phyloP scores from a whole-genome alignment of 371 early-diverging fungal genomes.

The Mucor velutinosus region DNA sequence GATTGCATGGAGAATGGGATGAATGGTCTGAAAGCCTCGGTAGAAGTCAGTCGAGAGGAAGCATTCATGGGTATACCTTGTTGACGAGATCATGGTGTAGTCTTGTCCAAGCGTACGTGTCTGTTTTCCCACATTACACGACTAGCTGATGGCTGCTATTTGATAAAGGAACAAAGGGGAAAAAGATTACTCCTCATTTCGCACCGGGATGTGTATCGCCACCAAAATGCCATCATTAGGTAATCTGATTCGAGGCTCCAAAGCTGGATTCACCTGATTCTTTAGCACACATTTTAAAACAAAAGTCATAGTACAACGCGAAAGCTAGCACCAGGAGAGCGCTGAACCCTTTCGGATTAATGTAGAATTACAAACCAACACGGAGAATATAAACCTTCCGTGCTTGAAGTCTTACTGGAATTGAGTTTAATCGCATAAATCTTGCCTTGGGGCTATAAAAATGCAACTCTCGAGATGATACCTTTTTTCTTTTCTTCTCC shows the following conservation, averaged over 20 bases:
- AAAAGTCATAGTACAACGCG: slow-evolving; percentile 4
- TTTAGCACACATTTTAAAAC: neutral
- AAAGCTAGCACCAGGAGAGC: neutral
- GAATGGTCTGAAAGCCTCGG: too few species aligned
- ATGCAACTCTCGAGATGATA: slow-evolving; percentile 1
- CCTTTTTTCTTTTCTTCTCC: neutral
- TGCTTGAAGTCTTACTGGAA: neutral
- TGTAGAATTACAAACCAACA: neutral
- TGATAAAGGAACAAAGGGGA: neutral
- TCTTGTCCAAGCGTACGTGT: too few species aligned
- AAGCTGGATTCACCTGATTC: too few species aligned
- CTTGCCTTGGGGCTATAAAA: neutral
- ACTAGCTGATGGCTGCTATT: neutral
- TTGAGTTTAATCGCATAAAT: neutral
- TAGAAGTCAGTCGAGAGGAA: too few species aligned
- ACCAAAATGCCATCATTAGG: neutral
- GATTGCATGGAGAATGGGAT: too few species aligned
- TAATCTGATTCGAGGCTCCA: neutral
- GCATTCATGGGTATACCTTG: too few species aligned
- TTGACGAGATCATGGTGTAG: too few species aligned
- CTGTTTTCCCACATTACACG: too few species aligned
- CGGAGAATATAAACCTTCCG: slow-evolving; percentile 11
- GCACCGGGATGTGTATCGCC: neutral
- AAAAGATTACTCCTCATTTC: neutral
- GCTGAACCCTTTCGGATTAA: neutral